These are phyloP conservation scores for Ramalina intermedia DNA, from an alignment of 495 filamentous ascomycete genomes.

Conservation along the genomic window DNA sequence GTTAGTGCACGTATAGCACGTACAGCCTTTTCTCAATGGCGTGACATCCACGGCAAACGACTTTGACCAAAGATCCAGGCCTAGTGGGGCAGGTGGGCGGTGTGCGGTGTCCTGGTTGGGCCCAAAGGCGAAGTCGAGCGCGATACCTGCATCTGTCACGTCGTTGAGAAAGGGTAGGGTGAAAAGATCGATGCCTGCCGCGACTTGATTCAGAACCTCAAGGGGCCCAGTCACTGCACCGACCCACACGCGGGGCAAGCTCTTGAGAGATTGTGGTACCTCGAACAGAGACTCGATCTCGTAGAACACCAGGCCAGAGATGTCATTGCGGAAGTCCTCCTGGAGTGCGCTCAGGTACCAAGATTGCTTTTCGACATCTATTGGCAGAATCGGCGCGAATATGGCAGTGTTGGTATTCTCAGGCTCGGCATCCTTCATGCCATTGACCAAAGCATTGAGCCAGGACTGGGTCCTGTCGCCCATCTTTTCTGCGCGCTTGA, in stretches of 20 bases:
- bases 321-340: slow-evolving; percentile 31
- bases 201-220: slow-evolving; percentile 55
- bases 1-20: slow-evolving; percentile 68
- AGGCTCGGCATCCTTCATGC: slow-evolving; percentile 22
- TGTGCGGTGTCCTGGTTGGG: slow-evolving; percentile 15
- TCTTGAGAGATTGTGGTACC: slow-evolving; percentile 38
- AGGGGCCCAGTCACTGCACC: slow-evolving; percentile 54
- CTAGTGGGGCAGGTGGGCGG: slow-evolving; percentile 37
- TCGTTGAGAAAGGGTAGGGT: slow-evolving; percentile 56
- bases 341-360: slow-evolving; percentile 59
- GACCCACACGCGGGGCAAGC: slow-evolving; percentile 60
- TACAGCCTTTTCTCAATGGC: slow-evolving; percentile 46
- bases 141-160: slow-evolving; percentile 74
- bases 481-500: slow-evolving; percentile 67
- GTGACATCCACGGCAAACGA: slow-evolving; percentile 39
- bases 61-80: slow-evolving; percentile 56
- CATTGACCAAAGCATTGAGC: slow-evolving; percentile 40
- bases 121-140: slow-evolving; percentile 67
- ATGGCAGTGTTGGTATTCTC: slow-evolving; percentile 27
- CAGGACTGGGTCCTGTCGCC: slow-evolving; percentile 66
- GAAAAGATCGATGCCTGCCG: slow-evolving; percentile 66
- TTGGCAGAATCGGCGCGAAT: slow-evolving; percentile 71
- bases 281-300: slow-evolving; percentile 53
- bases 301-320: slow-evolving; percentile 77
- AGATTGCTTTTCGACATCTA: slow-evolving; percentile 57